Percentiles rank a stretch among this genome's conserved stretches.
These are phyloP conservation scores for Penicillium occitanis DNA, from an alignment of 2,329 filamentous ascomycete species.

Conservation along the genomic window DNA sequence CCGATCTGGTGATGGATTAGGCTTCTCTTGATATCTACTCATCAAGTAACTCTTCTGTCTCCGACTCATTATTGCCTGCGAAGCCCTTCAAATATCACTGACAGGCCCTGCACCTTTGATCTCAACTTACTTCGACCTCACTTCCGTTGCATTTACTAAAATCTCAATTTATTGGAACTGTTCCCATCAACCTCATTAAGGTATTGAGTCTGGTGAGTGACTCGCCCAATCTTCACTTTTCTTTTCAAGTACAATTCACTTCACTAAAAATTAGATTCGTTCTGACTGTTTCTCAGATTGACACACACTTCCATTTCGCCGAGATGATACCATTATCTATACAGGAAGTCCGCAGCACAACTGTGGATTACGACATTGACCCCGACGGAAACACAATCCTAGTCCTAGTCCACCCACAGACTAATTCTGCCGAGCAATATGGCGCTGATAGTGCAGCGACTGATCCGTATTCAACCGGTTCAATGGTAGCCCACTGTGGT, in stretches of 20 bases:
- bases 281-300: not conserved
- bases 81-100: not conserved
- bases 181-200: not conserved
- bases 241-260: not conserved
- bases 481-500: not conserved
- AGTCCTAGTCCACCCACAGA: not conserved
- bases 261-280: not conserved
- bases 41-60: not conserved
- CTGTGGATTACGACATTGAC: not conserved
- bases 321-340: not conserved
- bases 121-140: not conserved
- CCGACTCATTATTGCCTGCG: not conserved
- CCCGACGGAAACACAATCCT: not conserved
- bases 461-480: not conserved
- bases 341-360: not conserved
- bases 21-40: not conserved
- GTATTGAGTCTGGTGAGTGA: not conserved
- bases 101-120: not conserved
- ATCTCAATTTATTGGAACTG: not conserved
- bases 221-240: not conserved
- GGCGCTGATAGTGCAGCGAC: not conserved
- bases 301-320: not conserved
- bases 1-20: not conserved
- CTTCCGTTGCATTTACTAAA: not conserved
- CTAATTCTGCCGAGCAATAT: not conserved